Evolutionary conservation across 2,329 filamentous ascomycete species (phyloP), one percentile per base, ranked within the genome.

Genomic region (Thelonectria blattea): DNA sequence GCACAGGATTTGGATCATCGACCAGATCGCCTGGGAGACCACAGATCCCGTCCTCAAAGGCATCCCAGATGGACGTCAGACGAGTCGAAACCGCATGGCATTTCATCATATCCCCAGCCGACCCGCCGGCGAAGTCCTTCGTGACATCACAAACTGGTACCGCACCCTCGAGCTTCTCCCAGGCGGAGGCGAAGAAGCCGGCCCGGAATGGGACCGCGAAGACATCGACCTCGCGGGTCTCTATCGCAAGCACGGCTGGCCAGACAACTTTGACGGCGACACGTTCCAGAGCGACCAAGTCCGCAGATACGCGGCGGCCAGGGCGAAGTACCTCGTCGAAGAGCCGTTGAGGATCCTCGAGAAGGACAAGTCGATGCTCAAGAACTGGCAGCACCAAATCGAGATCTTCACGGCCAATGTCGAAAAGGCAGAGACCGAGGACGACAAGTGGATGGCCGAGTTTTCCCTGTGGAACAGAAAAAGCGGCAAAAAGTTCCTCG

Each of bases 1-100:
- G 30, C 67, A 75, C 48, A 42, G 42, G 9, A 52, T 57, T 15
- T 57, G 54, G 54, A 47, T 57, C 8, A 45, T 57, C 15, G 48
- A 50, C 14, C 47, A 57, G 12, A 41, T 46, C 18, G 30, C 10
- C 15, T 37, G 27, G 51, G 30, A 14, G 1, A 53, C 17, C 27
- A 24, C n/a, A 4, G 51, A 53, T 24, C 51, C 17, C 5, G 18
- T n/a, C 6, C 34, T 53, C n/a, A 14, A 24, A 37, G 18, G 8
- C 2, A 5, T n/a, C 14, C 3, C 41, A 15, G 27, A 47, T 3
- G 34, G 11, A 7, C 11, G 34, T 14, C 34, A 14, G 34, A 15
- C 11, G 12, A 47, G 41, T 15, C 6, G 2, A 3, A 54, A 54
- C 42, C 0, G 3, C 18, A 47, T 46, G 5, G 30, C 52, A 6